These are phyloP conservation scores for Leptodermis oblonga DNA, from an alignment of 257 asterid genomes.

Conservation along the genomic window DNA sequence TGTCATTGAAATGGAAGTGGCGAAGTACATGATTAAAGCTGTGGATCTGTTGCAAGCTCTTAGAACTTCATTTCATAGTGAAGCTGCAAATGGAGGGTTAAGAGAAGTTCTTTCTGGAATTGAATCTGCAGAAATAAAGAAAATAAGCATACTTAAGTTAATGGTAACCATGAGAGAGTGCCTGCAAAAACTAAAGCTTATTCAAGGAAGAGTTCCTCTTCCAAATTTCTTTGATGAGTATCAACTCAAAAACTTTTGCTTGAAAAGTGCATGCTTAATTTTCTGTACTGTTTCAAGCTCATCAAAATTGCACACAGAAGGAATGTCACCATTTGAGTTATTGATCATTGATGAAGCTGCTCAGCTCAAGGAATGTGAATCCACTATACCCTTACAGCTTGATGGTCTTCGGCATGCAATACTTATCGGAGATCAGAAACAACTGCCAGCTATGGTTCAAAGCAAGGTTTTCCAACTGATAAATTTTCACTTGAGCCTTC, in stretches of 20 bases:
- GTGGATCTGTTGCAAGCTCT: slow-evolving; percentile 29
- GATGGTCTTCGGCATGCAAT: slow-evolving; percentile 61
- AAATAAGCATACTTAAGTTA: slow-evolving; percentile 13
- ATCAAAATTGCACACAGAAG: slow-evolving; percentile 33
- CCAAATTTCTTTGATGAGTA: slow-evolving; percentile 11
- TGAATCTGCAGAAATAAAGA: slow-evolving; percentile 11
- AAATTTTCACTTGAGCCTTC: background rate
- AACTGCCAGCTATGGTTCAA: slow-evolving; percentile 78
- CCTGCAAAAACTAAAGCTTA: slow-evolving; percentile 29
- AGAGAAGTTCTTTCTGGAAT: slow-evolving; percentile 23
- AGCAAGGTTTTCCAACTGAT: slow-evolving; percentile 49
- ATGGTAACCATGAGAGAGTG: slow-evolving; percentile 25
- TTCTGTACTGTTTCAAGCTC: slow-evolving; percentile 75
- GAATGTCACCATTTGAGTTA: slow-evolving; percentile 35
- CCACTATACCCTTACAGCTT: slow-evolving; percentile 65
- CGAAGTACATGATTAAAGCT: slow-evolving; percentile 30
- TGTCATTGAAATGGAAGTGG: slow-evolving; percentile 25
- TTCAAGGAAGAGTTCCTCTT: slow-evolving; percentile 21
- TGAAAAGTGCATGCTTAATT: slow-evolving; percentile 39
- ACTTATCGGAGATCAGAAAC: slow-evolving; percentile 79
- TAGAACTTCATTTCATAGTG: slow-evolving; percentile 16
- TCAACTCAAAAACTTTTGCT: slow-evolving; percentile 28
- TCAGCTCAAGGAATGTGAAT: slow-evolving; percentile 76
- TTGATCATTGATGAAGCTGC: slow-evolving; percentile 86
- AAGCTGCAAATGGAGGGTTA: slow-evolving; percentile 18